Base-by-base conservation (phyloP, 2,329 filamentous ascomycete species). In the Xylariaceae sp. region DNA sequence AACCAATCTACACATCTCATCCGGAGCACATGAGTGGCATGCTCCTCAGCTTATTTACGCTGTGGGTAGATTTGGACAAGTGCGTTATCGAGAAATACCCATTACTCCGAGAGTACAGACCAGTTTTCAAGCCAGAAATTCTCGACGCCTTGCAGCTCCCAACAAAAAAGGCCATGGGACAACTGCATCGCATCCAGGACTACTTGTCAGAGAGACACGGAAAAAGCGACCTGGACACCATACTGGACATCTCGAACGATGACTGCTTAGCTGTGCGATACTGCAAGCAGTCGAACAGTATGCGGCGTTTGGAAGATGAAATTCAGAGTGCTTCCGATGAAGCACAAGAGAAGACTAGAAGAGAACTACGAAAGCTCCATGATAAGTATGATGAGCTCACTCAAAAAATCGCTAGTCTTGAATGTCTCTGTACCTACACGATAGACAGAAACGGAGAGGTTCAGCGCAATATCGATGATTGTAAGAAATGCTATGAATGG, bases 51-150 rank as follows among this genome's bases (percentile, higher is more conserved):
- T 35, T 80, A 0, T 72, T 85, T 56, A 74, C 79, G 40, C 52
- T 82, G 0, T 87, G 82, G 82, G 58, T 75, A 3, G 54, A 59
- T 1, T 70, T 85, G 58, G 83, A 87, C 49, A 54, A 64, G 10
- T 60, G 57, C n/a, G 73, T 75, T 0, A 61, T 68, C 0, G 10
- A 36, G 0, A 48, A 50, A 0, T 78, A 68, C 37, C 72, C 74
- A 0, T 57, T 84, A 0, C 61, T 87, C 0, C 22, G 39, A 0
- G 62, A 77, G 0, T 82, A 75, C 42, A 66, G 75, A 11, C 77
- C 81, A 0, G 64, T 67, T 0, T 76, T 87, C 37, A 50, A 60
- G 0, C 62, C 74, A 0, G 65, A 73, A 3, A 55, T 76, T 0
- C 62, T 87, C 1, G 72, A 85, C 54, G 65, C 72, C 3, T 64